Base-by-base conservation (phyloP, 192 early-diverging fungal species). In the Pilobolus umbonatus region DNA sequence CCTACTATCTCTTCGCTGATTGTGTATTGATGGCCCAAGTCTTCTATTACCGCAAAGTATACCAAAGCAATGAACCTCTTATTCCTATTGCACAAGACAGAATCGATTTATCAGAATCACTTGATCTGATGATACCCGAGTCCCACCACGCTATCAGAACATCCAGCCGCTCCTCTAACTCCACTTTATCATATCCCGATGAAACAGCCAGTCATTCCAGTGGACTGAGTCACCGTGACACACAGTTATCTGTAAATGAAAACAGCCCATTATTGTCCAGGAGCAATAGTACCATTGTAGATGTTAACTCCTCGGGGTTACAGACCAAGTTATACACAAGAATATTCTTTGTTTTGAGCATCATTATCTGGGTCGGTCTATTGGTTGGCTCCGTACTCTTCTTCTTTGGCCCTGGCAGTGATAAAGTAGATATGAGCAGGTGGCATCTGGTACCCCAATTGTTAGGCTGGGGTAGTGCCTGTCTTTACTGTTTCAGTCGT, bases 1-100 rank as follows among this genome's bases (percentile, higher is more conserved):
- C 84, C 26, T 92, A 92, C 74, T 92, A 88, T 62, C 69, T 86
- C 24, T 59, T 87, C 39, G 79, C 85, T n/a, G 89, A 92, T 65
- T 57, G 77, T 35, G 51, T 73, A 2, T 57, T 89, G 40, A 77
- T 92, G 36, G 61, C 57, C 14, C 89, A 92, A 64, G 80, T 80
- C 19, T 60, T 80, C 42, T 89, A 89, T 72, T 89, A 89, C 52
- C 82, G 81, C 61, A 63, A 53, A 55, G 10, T 25, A 28, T 48
- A 54, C 11, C 60, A 64, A 22, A 51, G 53, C 49, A 56, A 50
- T 34, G 43, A 45, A 38, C 67, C n/a, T n/a, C n/a, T n/a, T n/a
- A n/a, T n/a, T n/a, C n/a, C n/a, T n/a, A n/a, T n/a, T n/a, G n/a
- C n/a, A n/a, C n/a, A n/a, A n/a, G n/a, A n/a, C n/a, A n/a, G n/a